phyloP scores from a whole-genome alignment of 164 flowering plant genomes.

The Berberis thunbergii region DNA sequence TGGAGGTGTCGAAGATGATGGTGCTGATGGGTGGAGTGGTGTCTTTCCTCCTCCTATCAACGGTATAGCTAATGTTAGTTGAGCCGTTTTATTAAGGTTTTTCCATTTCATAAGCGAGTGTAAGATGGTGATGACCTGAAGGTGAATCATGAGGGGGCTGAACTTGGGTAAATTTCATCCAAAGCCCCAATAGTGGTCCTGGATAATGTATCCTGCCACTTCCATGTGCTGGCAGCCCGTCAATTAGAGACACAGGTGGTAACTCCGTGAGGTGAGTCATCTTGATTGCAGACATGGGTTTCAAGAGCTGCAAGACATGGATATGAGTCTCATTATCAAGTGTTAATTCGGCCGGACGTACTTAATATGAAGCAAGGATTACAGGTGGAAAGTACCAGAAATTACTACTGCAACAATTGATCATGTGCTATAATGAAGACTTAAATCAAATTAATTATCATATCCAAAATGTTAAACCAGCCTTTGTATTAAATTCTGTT shows the following conservation, averaged over 20 bases:
- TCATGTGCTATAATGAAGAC: too few species aligned
- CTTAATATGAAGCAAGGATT: too few species aligned
- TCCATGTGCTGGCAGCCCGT: conserved; percentile 24
- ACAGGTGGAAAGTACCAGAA: too few species aligned
- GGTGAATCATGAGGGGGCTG: conserved; percentile 35
- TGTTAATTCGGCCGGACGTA: too few species aligned
- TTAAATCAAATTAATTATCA: too few species aligned
- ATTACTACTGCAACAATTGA: too few species aligned
- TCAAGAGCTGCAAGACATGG: conserved; percentile 19
- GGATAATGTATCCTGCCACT: conserved; percentile 44
- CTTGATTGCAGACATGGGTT: conserved; percentile 32
- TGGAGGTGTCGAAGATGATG: conserved; percentile 37
- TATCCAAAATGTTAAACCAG: too few species aligned
- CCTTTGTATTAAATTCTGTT: too few species aligned
- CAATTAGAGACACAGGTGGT: conserved; percentile 49
- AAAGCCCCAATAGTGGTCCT: conserved; percentile 41
- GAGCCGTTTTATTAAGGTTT: too few species aligned
- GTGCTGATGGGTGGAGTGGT: conserved; percentile 41
- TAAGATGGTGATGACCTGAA: conserved; percentile 36
- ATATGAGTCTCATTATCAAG: not conserved
- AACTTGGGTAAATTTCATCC: conserved; percentile 38
- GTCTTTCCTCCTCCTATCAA: conserved; percentile 35
- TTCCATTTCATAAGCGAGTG: not conserved
- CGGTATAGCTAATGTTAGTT: too few species aligned
- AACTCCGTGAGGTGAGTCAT: conserved; percentile 45